A percentile compares a stretch with the other conserved stretches of the same genome.
These are phyloP conservation scores for Hypoxylon lenormandii DNA, from an alignment of 495 filamentous ascomycete species.

Conservation along the genomic window DNA sequence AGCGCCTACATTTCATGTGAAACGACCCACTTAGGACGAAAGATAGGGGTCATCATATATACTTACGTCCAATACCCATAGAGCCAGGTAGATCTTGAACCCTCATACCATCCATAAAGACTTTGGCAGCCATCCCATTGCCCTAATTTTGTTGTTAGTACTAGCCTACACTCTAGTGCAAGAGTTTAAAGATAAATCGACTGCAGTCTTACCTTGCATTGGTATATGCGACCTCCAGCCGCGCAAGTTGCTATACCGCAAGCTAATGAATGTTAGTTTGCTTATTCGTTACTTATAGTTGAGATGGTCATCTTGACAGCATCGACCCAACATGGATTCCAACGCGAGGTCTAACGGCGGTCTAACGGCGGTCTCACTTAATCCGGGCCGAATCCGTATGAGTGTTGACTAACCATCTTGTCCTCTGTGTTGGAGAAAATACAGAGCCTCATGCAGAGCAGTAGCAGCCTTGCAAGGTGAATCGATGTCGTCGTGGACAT, in stretches of 20 bases:
- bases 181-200: not conserved
- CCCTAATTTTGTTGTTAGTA: conserved; percentile 52
- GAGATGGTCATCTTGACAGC: not conserved
- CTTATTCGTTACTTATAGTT: not conserved
- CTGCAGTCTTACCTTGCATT: conserved; percentile 68
- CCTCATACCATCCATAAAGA: conserved; percentile 78
- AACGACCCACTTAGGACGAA: not conserved
- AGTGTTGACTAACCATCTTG: conserved; percentile 69
- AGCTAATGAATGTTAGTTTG: conserved; percentile 48
- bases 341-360: not conserved
- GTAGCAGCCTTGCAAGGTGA: conserved; percentile 35
- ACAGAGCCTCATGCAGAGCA: conserved; percentile 62
- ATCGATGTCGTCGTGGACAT: conserved; percentile 40
- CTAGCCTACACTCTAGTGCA: not conserved
- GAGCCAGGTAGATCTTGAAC: conserved; percentile 80
- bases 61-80: conserved; percentile 77
- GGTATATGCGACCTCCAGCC: conserved; percentile 80
- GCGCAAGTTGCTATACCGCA: conserved; percentile 83
- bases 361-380: not conserved
- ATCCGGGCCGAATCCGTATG: not conserved
- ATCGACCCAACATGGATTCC: not conserved
- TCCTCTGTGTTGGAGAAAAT: conserved; percentile 81
- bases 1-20: not conserved
- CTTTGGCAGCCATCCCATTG: conserved; percentile 85
- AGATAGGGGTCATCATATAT: not conserved